Percentiles rank a stretch among this genome's conserved stretches.
Conservation (phyloP, 2,329 filamentous ascomycete species). For the Xylariaceae sp. region DNA sequence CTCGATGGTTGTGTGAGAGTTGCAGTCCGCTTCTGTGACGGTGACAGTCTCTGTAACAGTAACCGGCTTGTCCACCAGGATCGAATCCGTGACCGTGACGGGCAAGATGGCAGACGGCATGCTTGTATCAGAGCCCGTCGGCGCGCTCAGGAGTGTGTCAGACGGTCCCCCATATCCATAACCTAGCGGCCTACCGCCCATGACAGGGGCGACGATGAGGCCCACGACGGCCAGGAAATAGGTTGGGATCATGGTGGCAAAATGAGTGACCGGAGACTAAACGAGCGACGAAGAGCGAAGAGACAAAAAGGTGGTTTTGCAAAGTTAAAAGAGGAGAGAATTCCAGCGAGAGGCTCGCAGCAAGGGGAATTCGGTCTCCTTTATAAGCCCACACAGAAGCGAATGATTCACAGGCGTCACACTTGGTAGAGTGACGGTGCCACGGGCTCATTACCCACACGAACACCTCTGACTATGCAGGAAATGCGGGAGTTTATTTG, state of each 20-base stretch:
- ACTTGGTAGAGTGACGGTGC: not conserved
- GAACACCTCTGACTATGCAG: not conserved
- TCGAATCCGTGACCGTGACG: conserved; percentile 12
- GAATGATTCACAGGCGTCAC: not conserved
- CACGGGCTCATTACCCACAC: conserved; percentile 5
- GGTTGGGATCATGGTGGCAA: conserved; percentile 7
- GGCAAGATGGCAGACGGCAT: not conserved
- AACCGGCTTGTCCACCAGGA: conserved; percentile 13
- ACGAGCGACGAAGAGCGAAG: conserved; percentile 4
- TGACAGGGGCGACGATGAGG: conserved; percentile 5
- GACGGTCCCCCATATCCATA: conserved; percentile 17
- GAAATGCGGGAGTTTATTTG: not conserved
- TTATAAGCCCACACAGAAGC: conserved; percentile 4
- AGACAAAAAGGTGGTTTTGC: not conserved
- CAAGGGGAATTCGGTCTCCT: not conserved
- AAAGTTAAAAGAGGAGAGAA: not conserved
- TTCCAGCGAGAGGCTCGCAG: not conserved
- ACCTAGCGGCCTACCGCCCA: conserved; percentile 7
- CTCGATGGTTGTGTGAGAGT: conserved; percentile 6
- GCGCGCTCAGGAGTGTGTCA: conserved; percentile 1
- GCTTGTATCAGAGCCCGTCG: not conserved
- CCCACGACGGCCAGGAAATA: conserved; percentile 1
- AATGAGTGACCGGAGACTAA: conserved; percentile 9
- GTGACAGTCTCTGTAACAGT: conserved; percentile 16
- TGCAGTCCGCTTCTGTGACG: not conserved